Evolutionary conservation across 352 stramenopile genomes (phyloP).

Genomic region (Phytopythium aichiense): DNA sequence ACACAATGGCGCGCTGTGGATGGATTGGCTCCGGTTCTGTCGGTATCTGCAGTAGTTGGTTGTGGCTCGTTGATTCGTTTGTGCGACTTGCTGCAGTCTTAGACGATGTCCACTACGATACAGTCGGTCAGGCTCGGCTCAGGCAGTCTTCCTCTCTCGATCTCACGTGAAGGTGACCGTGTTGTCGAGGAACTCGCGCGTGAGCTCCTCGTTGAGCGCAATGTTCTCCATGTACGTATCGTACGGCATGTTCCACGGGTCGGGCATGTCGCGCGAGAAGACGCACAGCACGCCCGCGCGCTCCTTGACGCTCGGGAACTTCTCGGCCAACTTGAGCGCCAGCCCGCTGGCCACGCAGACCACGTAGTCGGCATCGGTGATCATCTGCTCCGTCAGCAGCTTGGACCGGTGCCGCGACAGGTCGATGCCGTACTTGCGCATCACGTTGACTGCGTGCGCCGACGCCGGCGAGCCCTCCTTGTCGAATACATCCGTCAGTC

Average conservation of each 20-base stretch:
- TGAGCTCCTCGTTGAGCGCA: constrained; percentile 70
- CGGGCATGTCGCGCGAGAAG: constrained; percentile 59
- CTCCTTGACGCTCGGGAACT: constrained; percentile 59
- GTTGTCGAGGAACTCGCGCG: constrained; percentile 69
- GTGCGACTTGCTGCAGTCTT: no score
- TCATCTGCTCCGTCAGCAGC: constrained; percentile 65
- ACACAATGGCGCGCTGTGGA: no score
- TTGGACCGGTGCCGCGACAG: constrained; percentile 61
- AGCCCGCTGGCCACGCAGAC: constrained; percentile 69
- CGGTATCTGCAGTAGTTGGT: neutral
- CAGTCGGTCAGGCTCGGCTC: no score
- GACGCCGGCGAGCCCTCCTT: constrained; percentile 59
- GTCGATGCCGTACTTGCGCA: constrained; percentile 76
- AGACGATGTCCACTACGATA: no score
- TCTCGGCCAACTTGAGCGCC: constrained; percentile 55
- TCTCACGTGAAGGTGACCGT: constrained; percentile 37
- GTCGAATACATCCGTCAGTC: constrained; percentile 72
- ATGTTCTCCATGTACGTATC: constrained; percentile 80
- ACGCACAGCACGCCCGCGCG: constrained; percentile 48
- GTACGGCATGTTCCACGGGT: constrained; percentile 83
- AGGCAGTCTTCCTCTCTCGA: no score
- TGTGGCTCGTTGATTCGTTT: no score
- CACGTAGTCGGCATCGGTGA: constrained; percentile 59
- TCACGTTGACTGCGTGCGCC: constrained; percentile 51
- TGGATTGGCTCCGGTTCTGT: no score